Percentiles rank a stretch among this genome's conserved stretches.
Conservation (phyloP, 139 green algal genomes). For the Micromonas commoda region DNA sequence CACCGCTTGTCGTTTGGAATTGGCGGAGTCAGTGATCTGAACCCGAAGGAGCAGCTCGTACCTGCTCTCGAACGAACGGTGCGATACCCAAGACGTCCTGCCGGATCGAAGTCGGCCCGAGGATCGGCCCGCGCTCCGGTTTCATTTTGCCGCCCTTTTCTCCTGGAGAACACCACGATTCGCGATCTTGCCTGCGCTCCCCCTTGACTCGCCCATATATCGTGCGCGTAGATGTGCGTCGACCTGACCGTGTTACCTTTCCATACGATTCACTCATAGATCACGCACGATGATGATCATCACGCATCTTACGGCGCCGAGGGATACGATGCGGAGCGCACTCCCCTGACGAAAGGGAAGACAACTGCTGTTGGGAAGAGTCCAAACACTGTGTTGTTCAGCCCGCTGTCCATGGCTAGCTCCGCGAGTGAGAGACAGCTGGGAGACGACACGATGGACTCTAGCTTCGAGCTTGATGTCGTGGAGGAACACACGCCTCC, state of each 20-base stretch:
- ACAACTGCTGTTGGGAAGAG: neutral
- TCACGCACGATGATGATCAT: neutral
- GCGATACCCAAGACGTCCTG: too few species aligned
- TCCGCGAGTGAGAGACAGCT: neutral
- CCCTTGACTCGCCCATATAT: too few species aligned
- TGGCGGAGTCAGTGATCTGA: neutral
- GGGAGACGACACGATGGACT: neutral
- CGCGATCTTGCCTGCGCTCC: too few species aligned
- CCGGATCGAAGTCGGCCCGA: too few species aligned
- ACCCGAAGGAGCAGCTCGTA: neutral
- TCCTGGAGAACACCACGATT: too few species aligned
- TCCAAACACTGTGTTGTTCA: neutral
- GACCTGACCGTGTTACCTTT: neutral
- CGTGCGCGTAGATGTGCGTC: too few species aligned
- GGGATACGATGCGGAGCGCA: neutral
- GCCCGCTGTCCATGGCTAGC: neutral
- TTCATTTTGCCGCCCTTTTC: neutral
- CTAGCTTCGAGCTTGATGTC: neutral
- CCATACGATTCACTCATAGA: neutral
- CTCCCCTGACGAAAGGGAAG: neutral
- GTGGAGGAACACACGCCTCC: too few species aligned
- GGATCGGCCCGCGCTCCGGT: neutral
- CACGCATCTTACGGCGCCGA: neutral
- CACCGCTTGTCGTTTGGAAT: neutral
- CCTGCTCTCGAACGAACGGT: neutral